Evolutionary conservation across 1,139 yeast genomes (phyloP), one percentile per base, ranked within the genome.

Genomic region (Hansenula lynferdii): DNA sequence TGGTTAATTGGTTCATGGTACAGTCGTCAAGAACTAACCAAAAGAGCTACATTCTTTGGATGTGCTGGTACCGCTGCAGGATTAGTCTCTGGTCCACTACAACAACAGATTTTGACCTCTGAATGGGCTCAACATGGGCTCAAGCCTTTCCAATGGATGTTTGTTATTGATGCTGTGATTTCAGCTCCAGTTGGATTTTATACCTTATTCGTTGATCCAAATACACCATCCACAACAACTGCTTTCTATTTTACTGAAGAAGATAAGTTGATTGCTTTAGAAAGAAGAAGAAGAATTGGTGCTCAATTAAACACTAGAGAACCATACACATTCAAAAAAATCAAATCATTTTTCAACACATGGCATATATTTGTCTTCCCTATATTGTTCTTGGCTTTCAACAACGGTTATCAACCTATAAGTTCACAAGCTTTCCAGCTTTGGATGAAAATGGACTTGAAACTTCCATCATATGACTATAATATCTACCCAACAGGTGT

Each of bases 281-380:
- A 56, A 40, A 51, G 70, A 45, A 62, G 75, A 53, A 61, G 74
- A 47, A 53, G 70, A 37, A 59, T 66, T 22, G 74, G 75, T 1
- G 75, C 75, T 6, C 67, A 69, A 47, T 53, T 70, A 43, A 68
- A 67, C 38, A 67, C 70, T 1, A 61, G 76, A 53, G 62, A 64
- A 35, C 64, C 59, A 28, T 71, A 68, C 48, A 64, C 75, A 2
- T 60, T 63, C 62, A 43, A 49, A 5, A 65, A 67, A 42, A 58
- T 70, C 38, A 69, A 65, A 49, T 37, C 64, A 1, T 68, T 70
- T 45, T 69, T 71, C 57, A 61, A 54, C 40, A 66, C 75, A 8
- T 72, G 78, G 77, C 77, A 72, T 49, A 56, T 71, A 9, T 70
- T 53, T 35, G 64, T 72, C 4, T 72, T 73, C 51, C 78, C 79